These are phyloP conservation scores for Apiotrichum montevideense DNA, from an alignment of 1,284 basidiomycete species.

Conservation along the genomic window DNA sequence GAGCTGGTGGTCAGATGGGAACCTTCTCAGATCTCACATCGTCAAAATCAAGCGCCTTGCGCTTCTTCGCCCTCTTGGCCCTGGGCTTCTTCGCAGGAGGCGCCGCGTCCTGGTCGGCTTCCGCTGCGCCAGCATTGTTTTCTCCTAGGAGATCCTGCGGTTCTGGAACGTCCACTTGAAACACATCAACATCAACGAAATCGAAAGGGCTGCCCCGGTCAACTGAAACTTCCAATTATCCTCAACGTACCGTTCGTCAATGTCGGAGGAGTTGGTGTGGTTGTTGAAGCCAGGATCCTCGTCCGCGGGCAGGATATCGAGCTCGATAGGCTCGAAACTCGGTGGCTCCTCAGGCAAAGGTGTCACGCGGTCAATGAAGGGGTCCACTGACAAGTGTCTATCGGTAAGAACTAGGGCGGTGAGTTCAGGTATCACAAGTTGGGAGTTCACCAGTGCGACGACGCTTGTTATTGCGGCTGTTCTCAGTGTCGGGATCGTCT, in stretches of 20 bases:
- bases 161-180: no score
- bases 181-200: no score
- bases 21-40: slow-evolving; percentile 4
- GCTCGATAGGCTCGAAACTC: neutral
- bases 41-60: slow-evolving; percentile 13
- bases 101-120: neutral
- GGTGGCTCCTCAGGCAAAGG: neutral
- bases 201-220: no score
- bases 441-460: neutral
- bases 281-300: neutral
- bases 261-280: no score
- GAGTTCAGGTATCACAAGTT: no score
- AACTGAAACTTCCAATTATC: no score
- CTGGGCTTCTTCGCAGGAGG: neutral
- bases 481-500: neutral
- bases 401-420: neutral
- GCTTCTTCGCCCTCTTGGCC: slow-evolving; percentile 15
- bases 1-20: neutral
- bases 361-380: neutral
- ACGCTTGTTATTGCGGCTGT: neutral
- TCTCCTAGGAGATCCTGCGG: no score
- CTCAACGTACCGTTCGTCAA: no score
- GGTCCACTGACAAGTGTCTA: neutral
- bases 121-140: no score
- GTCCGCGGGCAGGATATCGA: neutral